Conservation (phyloP, 169 alveolate genomes). For the Theileria annulata region DNA sequence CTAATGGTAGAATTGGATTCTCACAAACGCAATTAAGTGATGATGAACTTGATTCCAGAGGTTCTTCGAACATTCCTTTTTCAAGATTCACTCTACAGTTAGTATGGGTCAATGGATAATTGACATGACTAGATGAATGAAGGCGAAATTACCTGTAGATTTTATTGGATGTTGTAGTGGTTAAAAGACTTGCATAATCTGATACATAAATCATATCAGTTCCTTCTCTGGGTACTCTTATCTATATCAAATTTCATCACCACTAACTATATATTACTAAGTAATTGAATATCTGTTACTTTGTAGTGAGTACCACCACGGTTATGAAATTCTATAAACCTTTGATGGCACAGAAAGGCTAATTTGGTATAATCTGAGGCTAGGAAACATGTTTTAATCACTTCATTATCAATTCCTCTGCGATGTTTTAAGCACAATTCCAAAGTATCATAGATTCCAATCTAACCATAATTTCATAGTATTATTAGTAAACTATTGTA, state of each 20-base stretch:
- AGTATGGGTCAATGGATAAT: too few species aligned
- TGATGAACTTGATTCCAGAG: conserved; percentile 45
- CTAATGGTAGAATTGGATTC: conserved; percentile 55
- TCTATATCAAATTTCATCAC: conserved; percentile 16
- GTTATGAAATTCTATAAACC: conserved; percentile 75
- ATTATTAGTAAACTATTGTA: too few species aligned
- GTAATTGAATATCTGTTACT: neutral
- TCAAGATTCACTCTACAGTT: conserved; percentile 56
- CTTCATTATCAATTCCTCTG: conserved; percentile 76
- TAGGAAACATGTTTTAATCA: conserved; percentile 67
- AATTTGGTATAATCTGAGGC: conserved; percentile 69
- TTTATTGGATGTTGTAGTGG: conserved; percentile 70
- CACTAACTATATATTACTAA: too few species aligned
- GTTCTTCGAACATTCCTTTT: conserved; percentile 55
- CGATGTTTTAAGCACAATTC: conserved; percentile 76
- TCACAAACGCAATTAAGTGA: conserved; percentile 53
- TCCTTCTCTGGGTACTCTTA: conserved; percentile 78
- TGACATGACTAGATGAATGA: too few species aligned
- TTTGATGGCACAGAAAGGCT: conserved; percentile 68
- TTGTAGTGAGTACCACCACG: conserved; percentile 71
- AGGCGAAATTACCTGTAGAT: conserved; percentile 54
- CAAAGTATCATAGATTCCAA: conserved; percentile 74
- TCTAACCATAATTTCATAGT: conserved; percentile 12
- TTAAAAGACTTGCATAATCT: conserved; percentile 58
- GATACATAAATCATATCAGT: conserved; percentile 70